Evolutionary conservation across 2,329 filamentous ascomycete species (phyloP).

Genomic region (Alternaria triticina): DNA sequence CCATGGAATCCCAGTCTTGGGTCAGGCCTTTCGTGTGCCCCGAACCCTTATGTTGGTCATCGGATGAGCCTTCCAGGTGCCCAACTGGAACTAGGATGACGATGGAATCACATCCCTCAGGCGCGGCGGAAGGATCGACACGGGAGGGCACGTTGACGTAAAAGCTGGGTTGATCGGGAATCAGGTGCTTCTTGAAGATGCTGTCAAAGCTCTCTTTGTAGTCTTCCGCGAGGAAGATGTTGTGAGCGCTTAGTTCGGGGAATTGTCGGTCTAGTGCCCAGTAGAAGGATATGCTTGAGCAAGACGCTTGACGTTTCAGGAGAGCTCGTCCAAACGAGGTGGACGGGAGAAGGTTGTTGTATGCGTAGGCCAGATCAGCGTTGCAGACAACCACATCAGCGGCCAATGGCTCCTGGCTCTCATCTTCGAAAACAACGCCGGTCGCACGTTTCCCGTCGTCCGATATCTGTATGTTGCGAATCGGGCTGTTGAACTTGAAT

Average conservation of each 20-base stretch:
- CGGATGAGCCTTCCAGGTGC: constrained; percentile 60
- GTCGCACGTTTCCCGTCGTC: constrained; percentile 60
- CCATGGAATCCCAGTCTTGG: constrained; percentile 68
- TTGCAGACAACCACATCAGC: constrained; percentile 75
- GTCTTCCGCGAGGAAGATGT: constrained; percentile 77
- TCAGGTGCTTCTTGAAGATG: constrained; percentile 73
- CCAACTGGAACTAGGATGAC: constrained; percentile 76
- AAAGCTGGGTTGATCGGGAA: constrained; percentile 74
- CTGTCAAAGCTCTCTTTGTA: constrained; percentile 76
- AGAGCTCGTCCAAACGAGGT: constrained; percentile 53
- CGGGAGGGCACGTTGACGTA: constrained; percentile 79
- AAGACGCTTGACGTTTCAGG: constrained; percentile 63
- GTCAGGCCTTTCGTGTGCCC: constrained; percentile 50
- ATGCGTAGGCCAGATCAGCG: constrained; percentile 76
- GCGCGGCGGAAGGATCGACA: constrained; percentile 71
- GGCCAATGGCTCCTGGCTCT: constrained; percentile 60
- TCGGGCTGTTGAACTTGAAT: constrained; percentile 66
- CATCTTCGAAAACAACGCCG: constrained; percentile 65
- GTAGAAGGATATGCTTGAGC: constrained; percentile 78
- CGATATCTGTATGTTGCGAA: constrained; percentile 62
- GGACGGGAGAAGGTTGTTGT: constrained; percentile 70
- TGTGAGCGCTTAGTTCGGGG: constrained; percentile 71
- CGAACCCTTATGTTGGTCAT: constrained; percentile 49
- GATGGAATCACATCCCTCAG: constrained; percentile 67
- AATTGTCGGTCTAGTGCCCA: constrained; percentile 69